Evolutionary conservation across 2,329 filamentous ascomycete genomes (phyloP).

Genomic region (Verticillium albo-atrum): DNA sequence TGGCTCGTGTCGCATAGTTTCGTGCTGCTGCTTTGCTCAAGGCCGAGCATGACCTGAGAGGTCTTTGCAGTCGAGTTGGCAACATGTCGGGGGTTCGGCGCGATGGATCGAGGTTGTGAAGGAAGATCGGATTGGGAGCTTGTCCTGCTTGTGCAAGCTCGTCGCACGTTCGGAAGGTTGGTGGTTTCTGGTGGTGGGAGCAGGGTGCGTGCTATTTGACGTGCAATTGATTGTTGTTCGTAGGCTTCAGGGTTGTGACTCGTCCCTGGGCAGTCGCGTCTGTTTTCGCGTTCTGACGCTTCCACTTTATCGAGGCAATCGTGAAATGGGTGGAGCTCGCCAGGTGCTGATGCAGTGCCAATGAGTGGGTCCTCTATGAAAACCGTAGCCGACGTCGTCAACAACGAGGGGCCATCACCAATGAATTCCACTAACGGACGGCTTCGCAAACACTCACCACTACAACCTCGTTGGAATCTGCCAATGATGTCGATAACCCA

Average conservation of each 20-base stretch:
- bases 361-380: too few species aligned
- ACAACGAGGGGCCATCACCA: too few species aligned
- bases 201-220: not conserved
- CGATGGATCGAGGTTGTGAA: not conserved
- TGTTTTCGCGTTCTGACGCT: not conserved
- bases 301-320: not conserved
- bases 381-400: too few species aligned
- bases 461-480: too few species aligned
- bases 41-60: not conserved
- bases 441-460: too few species aligned
- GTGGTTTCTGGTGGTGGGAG: too few species aligned
- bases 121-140: too few species aligned
- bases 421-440: too few species aligned
- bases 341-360: not conserved
- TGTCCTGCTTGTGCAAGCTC: too few species aligned
- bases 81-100: not conserved
- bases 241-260: not conserved
- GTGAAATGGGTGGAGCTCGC: not conserved
- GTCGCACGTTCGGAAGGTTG: too few species aligned
- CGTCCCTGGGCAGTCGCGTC: not conserved
- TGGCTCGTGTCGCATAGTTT: conserved; percentile 9
- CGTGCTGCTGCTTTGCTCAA: not conserved
- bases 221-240: not conserved
- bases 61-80: not conserved
- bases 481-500: too few species aligned